Base-by-base conservation (phyloP, 1,284 basidiomycete genomes). In the Melampsora americana region DNA sequence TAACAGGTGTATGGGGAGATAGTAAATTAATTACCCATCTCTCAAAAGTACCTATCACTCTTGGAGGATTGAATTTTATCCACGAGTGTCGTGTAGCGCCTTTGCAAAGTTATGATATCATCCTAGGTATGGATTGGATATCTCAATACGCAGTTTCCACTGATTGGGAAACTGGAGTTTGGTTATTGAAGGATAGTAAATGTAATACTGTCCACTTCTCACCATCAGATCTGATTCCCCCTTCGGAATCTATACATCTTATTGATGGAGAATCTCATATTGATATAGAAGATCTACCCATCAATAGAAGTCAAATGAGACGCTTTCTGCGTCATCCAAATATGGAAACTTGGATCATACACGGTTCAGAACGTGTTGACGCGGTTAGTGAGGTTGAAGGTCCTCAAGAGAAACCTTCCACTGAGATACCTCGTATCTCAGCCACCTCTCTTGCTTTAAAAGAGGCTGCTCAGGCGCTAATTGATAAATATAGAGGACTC, bases 51-150 rank as follows among this genome's bases (percentile, higher is more conserved):
- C 3, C 3, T 4, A 4, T 35, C 9, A 4, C 35, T 9, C 35
- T 35, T 35, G 3, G 5, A 35, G 35, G 35, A 35, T 59, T 59
- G 42, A 23, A 59, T 23, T 69, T 69, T 42, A 9, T 35, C 2
- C 35, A 59, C 2, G 66, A 50, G 3, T 66, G 64, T n/a, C n/a
- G 64, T 1, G 66, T 53, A n/a, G 44, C 66, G 18, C 66, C 66
- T 28, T 26, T 67, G 2, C n/a, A 7, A 0, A 32, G 7, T 4
- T 50, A 67, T 30, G 44, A 67, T 18, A 6, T 67, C 14, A 67
- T 67, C 18, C 12, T 67, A 11, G 66, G 46, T 5, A 20, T 28
- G 0, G 46, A 67, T 50, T 67, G 66, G 66, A 67, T 67, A 7
- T 26, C 42, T 30, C 5, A 20, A 16, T 18, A 67, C 26, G 66